Percentiles rank a stretch among this genome's conserved stretches.
phyloP scores from a whole-genome alignment of 1,284 basidiomycete species.

The Pterulicium gracile region DNA sequence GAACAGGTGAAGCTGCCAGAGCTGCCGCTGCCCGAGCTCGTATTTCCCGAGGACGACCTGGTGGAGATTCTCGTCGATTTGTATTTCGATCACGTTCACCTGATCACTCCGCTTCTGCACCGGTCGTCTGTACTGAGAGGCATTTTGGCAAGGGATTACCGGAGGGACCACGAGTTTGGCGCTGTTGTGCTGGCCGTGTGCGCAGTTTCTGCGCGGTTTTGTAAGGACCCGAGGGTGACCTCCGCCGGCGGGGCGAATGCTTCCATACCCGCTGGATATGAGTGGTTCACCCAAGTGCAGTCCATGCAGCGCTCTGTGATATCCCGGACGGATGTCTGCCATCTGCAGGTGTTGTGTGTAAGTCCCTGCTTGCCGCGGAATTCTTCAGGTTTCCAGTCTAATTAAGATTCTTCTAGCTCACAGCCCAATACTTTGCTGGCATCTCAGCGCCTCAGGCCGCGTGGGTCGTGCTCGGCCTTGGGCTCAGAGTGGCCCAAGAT shows the following conservation, averaged over 20 bases:
- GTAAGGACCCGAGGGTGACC: constrained; percentile 46
- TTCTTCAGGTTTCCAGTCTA: no score
- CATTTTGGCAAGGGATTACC: constrained; percentile 35
- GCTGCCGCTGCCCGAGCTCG: neutral
- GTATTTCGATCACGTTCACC: constrained; percentile 44
- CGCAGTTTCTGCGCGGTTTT: constrained; percentile 48
- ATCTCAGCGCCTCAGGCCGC: constrained; percentile 33
- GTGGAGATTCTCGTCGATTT: constrained; percentile 39
- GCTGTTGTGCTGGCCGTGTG: constrained; percentile 53
- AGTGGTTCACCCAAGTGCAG: constrained; percentile 57
- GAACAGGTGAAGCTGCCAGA: neutral
- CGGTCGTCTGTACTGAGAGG: constrained; percentile 44
- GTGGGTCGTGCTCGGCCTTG: constrained; percentile 37
- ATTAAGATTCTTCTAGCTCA: neutral
- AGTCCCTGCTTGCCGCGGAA: constrained; percentile 7
- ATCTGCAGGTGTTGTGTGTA: constrained; percentile 44
- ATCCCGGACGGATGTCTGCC: constrained; percentile 40
- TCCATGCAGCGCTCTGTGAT: constrained; percentile 34
- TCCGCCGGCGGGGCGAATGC: constrained; percentile 13
- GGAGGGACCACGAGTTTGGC: constrained; percentile 41
- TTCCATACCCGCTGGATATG: neutral
- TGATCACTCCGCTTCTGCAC: constrained; percentile 49
- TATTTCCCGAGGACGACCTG: constrained; percentile 42
- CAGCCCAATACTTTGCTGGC: constrained; percentile 18
- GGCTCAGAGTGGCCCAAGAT: constrained; percentile 28